These are phyloP conservation scores for Leucogyrophana mollusca DNA, from an alignment of 768 basidiomycete genomes.

Conservation along the genomic window DNA sequence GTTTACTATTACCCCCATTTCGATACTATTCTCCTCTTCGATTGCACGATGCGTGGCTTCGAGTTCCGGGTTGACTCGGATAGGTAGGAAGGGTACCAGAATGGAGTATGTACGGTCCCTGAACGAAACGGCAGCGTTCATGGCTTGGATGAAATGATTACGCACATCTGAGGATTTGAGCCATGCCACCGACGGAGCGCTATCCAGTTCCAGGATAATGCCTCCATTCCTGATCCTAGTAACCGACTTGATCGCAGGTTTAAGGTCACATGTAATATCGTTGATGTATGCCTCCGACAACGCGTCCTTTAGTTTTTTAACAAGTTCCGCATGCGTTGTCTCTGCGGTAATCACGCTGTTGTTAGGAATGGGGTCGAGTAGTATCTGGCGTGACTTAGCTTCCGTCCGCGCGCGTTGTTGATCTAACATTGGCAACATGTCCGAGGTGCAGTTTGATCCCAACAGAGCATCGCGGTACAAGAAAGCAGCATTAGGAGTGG, in stretches of 20 bases:
- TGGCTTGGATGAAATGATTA: neutral
- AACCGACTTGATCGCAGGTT: neutral
- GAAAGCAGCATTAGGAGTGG: no score
- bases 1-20: neutral
- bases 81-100: constrained; percentile 17
- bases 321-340: neutral
- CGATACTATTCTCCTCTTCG: neutral
- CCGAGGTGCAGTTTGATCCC: no score
- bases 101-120: neutral
- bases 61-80: constrained; percentile 9
- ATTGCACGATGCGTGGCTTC: neutral
- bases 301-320: neutral
- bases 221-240: constrained; percentile 7
- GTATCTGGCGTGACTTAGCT: neutral
- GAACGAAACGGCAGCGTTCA: neutral
- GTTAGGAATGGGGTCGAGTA: neutral
- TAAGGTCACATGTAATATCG: neutral
- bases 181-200: constrained; percentile 15
- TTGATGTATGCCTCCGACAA: neutral
- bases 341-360: neutral
- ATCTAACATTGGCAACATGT: no score
- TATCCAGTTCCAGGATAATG: constrained; percentile 12
- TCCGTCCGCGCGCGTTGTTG: no score
- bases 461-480: no score
- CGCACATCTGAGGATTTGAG: constrained; percentile 1